phyloP scores from a whole-genome alignment of 495 filamentous ascomycete species.

The Penicillium fimorum region DNA sequence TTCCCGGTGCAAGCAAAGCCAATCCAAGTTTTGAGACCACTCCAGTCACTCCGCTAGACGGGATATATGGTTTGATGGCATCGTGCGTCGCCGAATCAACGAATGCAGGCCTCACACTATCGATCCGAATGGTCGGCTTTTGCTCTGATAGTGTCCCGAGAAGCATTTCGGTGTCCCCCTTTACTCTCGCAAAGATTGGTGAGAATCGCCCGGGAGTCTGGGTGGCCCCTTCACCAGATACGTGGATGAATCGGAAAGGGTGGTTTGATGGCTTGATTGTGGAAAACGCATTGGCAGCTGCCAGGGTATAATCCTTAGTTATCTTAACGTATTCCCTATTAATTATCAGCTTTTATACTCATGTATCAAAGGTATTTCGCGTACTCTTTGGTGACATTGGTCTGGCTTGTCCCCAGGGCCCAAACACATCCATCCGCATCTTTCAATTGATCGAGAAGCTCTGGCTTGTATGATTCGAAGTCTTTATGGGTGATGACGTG shows the following conservation, averaged over 20 bases:
- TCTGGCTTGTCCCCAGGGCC: conserved; percentile 64
- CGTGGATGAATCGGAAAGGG: conserved; percentile 64
- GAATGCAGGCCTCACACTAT: conserved; percentile 52
- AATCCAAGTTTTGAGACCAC: not conserved
- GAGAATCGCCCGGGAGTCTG: conserved; percentile 51
- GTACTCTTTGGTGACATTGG: conserved; percentile 58
- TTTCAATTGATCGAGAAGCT: conserved; percentile 57
- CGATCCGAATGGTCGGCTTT: conserved; percentile 45
- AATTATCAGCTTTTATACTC: not conserved
- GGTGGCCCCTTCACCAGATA: conserved; percentile 59
- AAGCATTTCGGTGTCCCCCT: conserved; percentile 59
- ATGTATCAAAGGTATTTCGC: conserved; percentile 12
- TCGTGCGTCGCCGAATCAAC: conserved; percentile 50
- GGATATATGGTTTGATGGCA: conserved; percentile 48
- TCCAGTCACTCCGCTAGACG: not conserved
- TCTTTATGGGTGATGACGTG: conserved; percentile 67
- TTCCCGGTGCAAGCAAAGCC: conserved; percentile 9
- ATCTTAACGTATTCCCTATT: conserved; percentile 64
- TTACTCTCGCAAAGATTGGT: conserved; percentile 56
- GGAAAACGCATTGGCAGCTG: conserved; percentile 60
- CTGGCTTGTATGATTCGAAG: conserved; percentile 54
- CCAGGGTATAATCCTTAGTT: conserved; percentile 61
- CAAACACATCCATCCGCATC: conserved; percentile 68
- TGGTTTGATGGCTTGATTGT: conserved; percentile 37
- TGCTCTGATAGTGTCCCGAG: conserved; percentile 48